Evolutionary conservation across 305 asterid genomes (phyloP).

Genomic region (Solanum chacoense): DNA sequence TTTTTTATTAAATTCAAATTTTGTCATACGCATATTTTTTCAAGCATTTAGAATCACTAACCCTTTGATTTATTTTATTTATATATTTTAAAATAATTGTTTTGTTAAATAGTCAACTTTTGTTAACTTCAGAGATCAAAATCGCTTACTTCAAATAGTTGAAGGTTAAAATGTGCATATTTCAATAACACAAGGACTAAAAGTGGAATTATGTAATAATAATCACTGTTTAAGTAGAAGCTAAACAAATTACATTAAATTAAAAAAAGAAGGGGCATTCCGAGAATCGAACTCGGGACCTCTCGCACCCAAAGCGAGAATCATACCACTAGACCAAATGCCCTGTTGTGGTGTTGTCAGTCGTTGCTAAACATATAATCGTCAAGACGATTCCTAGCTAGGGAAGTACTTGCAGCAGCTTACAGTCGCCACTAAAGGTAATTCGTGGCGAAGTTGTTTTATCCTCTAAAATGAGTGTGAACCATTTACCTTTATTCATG

Average conservation of each 20-base stretch:
- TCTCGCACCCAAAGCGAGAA: conserved; percentile 72
- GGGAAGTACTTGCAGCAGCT: too few relatives aligned
- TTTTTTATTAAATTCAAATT: too few relatives aligned
- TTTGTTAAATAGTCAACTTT: too few relatives aligned
- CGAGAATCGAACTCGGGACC: conserved; percentile 74
- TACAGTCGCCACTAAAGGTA: not conserved
- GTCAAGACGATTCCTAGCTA: too few relatives aligned
- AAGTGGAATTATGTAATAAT: too few relatives aligned
- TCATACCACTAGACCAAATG: conserved; percentile 32
- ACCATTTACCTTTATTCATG: not conserved
- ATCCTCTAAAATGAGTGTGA: not conserved
- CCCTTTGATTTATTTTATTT: not conserved
- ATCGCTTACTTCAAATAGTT: not conserved
- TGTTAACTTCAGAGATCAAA: too few relatives aligned
- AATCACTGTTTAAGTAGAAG: not conserved
- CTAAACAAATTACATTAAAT: not conserved
- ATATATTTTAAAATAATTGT: too few relatives aligned
- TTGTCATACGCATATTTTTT: not conserved
- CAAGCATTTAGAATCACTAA: not conserved
- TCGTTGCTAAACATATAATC: too few relatives aligned
- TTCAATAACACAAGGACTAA: too few relatives aligned
- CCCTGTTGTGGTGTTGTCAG: not conserved
- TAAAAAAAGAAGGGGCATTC: conserved; percentile 34
- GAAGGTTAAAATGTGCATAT: not conserved
- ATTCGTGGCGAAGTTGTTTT: not conserved